phyloP scores from a whole-genome alignment of 495 filamentous ascomycete species.

The Bryoglossum gracile region DNA sequence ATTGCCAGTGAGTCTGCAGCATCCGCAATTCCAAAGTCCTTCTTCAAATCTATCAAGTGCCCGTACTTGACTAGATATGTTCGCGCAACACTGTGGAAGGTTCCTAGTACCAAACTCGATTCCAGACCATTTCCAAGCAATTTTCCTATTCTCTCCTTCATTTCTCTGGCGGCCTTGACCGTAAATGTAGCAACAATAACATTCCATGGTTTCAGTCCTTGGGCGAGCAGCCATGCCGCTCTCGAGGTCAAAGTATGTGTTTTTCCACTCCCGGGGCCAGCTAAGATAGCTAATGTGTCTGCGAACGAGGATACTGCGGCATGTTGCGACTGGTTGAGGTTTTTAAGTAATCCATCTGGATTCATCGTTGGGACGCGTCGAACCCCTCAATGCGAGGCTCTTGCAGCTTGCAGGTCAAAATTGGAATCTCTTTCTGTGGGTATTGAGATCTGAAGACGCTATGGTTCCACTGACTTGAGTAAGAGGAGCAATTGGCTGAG shows the following conservation, averaged over 20 bases:
- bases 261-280: slow-evolving; percentile 78
- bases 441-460: background rate
- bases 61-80: slow-evolving; percentile 84
- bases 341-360: slow-evolving; percentile 46
- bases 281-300: slow-evolving; percentile 80
- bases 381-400: background rate
- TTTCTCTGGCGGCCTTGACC: slow-evolving; percentile 92
- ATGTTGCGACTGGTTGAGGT: slow-evolving; percentile 76
- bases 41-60: slow-evolving; percentile 69
- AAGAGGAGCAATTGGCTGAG: background rate
- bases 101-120: slow-evolving; percentile 77
- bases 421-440: background rate
- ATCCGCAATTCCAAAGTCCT: slow-evolving; percentile 93
- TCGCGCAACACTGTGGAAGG: slow-evolving; percentile 90
- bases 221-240: slow-evolving; percentile 86
- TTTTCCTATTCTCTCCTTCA: slow-evolving; percentile 79
- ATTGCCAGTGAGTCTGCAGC: slow-evolving; percentile 70
- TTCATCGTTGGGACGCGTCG: slow-evolving; percentile 11
- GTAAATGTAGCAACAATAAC: slow-evolving; percentile 97
- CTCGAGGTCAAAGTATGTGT: slow-evolving; percentile 94
- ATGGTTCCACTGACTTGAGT: background rate
- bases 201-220: slow-evolving; percentile 77
- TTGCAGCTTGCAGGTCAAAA: background rate
- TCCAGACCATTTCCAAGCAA: slow-evolving; percentile 72
- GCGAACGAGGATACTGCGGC: slow-evolving; percentile 78